These are phyloP conservation scores for Ascochyta koolunga DNA, from an alignment of 2,329 filamentous ascomycete genomes.

Conservation along the genomic window DNA sequence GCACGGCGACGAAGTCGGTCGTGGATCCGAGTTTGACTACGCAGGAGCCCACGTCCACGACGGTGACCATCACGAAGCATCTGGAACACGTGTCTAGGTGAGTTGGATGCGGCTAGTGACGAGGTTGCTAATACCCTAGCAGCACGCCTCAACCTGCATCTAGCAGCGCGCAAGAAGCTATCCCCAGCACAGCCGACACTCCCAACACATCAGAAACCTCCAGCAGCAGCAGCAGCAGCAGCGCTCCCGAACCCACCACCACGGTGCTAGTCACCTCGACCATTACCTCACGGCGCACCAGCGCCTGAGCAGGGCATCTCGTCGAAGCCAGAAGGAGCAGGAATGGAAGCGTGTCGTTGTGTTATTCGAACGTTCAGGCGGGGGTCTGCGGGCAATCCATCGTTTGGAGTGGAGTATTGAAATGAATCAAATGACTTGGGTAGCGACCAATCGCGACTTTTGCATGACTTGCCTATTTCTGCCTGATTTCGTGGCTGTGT, in stretches of 20 bases:
- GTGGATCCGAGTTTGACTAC: background rate
- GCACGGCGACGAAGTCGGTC: slow-evolving; percentile 15
- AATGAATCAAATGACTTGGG: too few species aligned
- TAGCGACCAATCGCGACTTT: too few species aligned
- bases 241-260: background rate
- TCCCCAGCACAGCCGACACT: background rate
- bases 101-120: background rate
- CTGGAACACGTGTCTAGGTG: slow-evolving; percentile 2
- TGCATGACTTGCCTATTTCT: too few species aligned
- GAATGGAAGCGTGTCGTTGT: too few species aligned
- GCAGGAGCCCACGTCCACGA: background rate
- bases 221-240: background rate
- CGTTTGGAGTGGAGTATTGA: too few species aligned
- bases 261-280: background rate
- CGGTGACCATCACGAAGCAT: background rate
- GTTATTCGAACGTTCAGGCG: too few species aligned
- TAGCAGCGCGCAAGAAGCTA: background rate
- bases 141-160: background rate
- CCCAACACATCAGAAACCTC: background rate
- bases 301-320: too few species aligned
- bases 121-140: background rate
- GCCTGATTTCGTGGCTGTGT: too few species aligned
- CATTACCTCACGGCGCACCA: slow-evolving; percentile 1
- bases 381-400: too few species aligned
- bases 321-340: background rate